phyloP scores from a whole-genome alignment of 1,284 basidiomycete species.

The Ustilago nuda region DNA sequence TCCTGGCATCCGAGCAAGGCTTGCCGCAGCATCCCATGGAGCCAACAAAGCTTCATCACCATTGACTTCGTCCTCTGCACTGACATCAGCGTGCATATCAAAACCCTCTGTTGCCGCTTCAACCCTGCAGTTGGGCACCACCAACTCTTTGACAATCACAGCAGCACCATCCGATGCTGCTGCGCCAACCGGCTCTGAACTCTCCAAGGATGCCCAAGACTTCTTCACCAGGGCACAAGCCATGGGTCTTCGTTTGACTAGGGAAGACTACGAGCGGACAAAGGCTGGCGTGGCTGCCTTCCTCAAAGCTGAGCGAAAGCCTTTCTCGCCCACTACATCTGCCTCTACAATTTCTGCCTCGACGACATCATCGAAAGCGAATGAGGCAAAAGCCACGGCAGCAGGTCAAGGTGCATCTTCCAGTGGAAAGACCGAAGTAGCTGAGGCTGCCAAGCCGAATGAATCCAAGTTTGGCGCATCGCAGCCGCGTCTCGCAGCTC shows the following conservation, averaged over 20 bases:
- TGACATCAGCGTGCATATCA: not conserved
- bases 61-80: slow-evolving; percentile 6
- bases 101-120: slow-evolving; percentile 6
- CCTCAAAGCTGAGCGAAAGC: slow-evolving; percentile 61
- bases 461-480: slow-evolving; percentile 20
- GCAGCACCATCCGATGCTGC: slow-evolving; percentile 7
- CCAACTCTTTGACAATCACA: slow-evolving; percentile 3
- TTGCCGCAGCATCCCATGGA: slow-evolving; percentile 5
- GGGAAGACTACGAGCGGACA: slow-evolving; percentile 66
- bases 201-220: slow-evolving; percentile 57
- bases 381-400: slow-evolving; percentile 4
- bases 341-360: slow-evolving; percentile 7
- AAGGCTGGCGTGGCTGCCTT: slow-evolving; percentile 66
- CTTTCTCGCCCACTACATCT: slow-evolving; percentile 19
- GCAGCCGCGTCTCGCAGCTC: slow-evolving; percentile 29
- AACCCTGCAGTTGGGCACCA: not conserved
- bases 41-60: slow-evolving; percentile 19
- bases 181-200: slow-evolving; percentile 9
- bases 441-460: slow-evolving; percentile 15
- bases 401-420: slow-evolving; percentile 1
- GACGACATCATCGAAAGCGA: slow-evolving; percentile 10
- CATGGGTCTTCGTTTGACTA: slow-evolving; percentile 61
- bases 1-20: slow-evolving; percentile 19
- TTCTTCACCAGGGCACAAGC: slow-evolving; percentile 66
- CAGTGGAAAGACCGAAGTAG: slow-evolving; percentile 1